Base-by-base conservation (phyloP, 805 yeast genomes). In the Danielozyma ontarioensis region DNA sequence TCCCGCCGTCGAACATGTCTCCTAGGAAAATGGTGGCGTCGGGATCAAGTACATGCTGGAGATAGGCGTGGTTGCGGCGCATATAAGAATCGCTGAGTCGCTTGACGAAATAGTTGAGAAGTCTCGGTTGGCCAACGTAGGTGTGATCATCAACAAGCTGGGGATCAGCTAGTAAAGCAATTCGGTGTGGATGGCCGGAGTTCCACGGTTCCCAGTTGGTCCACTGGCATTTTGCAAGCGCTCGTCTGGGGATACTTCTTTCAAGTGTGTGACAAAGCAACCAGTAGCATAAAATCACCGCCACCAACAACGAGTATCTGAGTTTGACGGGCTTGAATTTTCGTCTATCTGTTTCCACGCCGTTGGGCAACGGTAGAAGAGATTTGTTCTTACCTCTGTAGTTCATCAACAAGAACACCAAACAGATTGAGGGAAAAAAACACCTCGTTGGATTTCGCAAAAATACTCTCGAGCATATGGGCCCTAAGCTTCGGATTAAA, bases 1-100 rank as follows among this genome's bases (percentile, higher is more conserved):
- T 69, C 0, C 97, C 97, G 10, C 97, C 97, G 59, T 93, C 98
- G 53, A 90, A 83, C 45, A 90, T 57, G 54, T 93, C 98, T 2
- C 98, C 98, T 17, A 93, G 60, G 52, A 87, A 90, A 4, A 90
- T 58, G 4, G 78, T 76, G 1, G 83, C 65, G 48, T 88, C 83
- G 0, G 97, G 96, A 23, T 76, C 74, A 33, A 93, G 66, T 2
- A 59, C 42, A 5, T 59, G 42, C 40, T 82, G 81, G 25, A 81
- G 58, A 38, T 65, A 64, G 45, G 74, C 71, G 70, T 85, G 78
- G 54, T 90, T 88, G 34, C 88, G 70, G 41, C 75, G 80, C 45
- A 87, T 79, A 49, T 86, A 89, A 43, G 83, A 78, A 53, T 93
- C 98, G 12, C 83, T 69, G 25, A 86, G 51, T 36, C 64, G 56